Evolutionary conservation across 1,284 basidiomycete genomes (phyloP).

Genomic region (Dichomitus squalens): DNA sequence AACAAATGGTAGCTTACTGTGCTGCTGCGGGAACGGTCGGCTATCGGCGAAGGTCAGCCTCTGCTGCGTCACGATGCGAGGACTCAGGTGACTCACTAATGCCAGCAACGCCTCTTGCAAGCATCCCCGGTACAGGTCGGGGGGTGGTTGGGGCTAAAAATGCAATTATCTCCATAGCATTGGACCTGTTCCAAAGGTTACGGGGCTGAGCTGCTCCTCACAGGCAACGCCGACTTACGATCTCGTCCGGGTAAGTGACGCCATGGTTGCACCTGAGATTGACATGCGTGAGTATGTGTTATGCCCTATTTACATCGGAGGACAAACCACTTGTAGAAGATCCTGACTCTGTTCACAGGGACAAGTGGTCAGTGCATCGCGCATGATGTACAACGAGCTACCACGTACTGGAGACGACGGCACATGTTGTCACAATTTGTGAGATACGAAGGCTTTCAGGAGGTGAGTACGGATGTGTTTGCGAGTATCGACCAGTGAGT

Average conservation of each 20-base stretch:
- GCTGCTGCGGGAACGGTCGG: constrained; percentile 69
- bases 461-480: background rate
- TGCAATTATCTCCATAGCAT: constrained; percentile 61
- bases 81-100: constrained; percentile 63
- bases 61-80: background rate
- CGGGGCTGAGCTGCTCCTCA: background rate
- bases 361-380: background rate
- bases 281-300: constrained; percentile 3
- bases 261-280: constrained; percentile 59
- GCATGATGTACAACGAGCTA: background rate
- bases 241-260: constrained; percentile 59
- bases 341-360: constrained; percentile 23
- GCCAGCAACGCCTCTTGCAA: constrained; percentile 66
- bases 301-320: background rate
- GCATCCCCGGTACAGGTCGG: constrained; percentile 47
- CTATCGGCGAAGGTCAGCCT: constrained; percentile 36
- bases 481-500: background rate
- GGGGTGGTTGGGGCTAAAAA: constrained; percentile 66
- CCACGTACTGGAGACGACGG: constrained; percentile 28
- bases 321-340: constrained; percentile 23
- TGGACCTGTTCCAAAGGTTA: constrained; percentile 50
- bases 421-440: constrained; percentile 2
- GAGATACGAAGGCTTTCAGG: background rate
- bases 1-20: constrained; percentile 46
- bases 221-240: constrained; percentile 42